phyloP scores from a whole-genome alignment of 768 basidiomycete species.

The Termitomyces sp. region DNA sequence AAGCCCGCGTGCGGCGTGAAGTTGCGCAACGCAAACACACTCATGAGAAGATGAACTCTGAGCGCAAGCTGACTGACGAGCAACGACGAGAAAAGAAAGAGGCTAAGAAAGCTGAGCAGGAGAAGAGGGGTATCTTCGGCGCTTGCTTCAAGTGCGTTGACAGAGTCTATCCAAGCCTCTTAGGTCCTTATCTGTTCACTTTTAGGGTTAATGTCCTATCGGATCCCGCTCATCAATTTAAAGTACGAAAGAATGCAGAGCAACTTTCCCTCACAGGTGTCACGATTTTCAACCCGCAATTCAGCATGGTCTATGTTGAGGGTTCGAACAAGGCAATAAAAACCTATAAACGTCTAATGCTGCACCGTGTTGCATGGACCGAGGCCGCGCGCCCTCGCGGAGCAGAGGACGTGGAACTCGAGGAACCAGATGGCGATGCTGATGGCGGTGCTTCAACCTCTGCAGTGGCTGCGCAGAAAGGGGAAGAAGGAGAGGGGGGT shows the following conservation, averaged over 20 bases:
- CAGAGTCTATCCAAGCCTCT: background rate
- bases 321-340: slow-evolving; percentile 83
- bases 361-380: slow-evolving; percentile 89
- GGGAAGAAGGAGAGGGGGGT: slow-evolving; percentile 23
- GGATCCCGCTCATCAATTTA: slow-evolving; percentile 94
- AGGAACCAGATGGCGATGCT: slow-evolving; percentile 42
- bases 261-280: slow-evolving; percentile 84
- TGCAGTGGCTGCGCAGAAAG: slow-evolving; percentile 5
- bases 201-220: slow-evolving; percentile 76
- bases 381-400: slow-evolving; percentile 80
- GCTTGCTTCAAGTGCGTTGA: slow-evolving; percentile 85
- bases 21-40: slow-evolving; percentile 84
- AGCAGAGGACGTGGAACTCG: slow-evolving; percentile 65
- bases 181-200: background rate
- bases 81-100: slow-evolving; percentile 86
- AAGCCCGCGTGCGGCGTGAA: slow-evolving; percentile 90
- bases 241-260: slow-evolving; percentile 95
- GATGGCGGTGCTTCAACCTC: slow-evolving; percentile 30
- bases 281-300: slow-evolving; percentile 85
- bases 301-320: slow-evolving; percentile 91
- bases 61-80: slow-evolving; percentile 89
- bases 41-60: slow-evolving; percentile 92
- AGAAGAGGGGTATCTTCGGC: slow-evolving; percentile 76
- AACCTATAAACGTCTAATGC: slow-evolving; percentile 84
- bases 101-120: slow-evolving; percentile 80